Evolutionary conservation across 148 eudicot genomes (phyloP).

Genomic region (Rhododendron ferrugineum): DNA sequence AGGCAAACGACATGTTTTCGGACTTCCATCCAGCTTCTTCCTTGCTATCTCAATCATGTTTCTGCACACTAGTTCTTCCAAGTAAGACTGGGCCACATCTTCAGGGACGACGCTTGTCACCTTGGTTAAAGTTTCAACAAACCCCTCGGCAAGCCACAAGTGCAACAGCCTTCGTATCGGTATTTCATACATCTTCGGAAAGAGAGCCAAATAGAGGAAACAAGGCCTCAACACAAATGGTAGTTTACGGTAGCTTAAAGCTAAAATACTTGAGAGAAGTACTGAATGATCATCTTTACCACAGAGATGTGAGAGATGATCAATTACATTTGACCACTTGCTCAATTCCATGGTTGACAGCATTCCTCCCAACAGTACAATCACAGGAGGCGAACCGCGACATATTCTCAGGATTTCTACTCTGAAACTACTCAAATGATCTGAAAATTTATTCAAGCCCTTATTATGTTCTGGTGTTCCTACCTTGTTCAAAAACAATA

Average conservation of each 20-base stretch:
- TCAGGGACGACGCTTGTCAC: not conserved
- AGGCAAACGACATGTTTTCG: conserved; percentile 28
- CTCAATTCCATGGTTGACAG: not conserved
- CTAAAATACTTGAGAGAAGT: conserved; percentile 10
- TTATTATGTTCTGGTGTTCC: not conserved
- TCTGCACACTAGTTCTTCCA: conserved; percentile 32
- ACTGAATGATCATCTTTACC: not conserved
- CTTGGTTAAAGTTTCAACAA: conserved; percentile 10
- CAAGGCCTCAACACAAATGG: conserved; percentile 30
- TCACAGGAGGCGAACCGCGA: not conserved
- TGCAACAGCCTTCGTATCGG: conserved; percentile 33
- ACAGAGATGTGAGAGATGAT: not conserved
- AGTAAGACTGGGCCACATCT: conserved; percentile 29
- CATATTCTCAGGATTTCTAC: not conserved
- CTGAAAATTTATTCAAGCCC: not conserved
- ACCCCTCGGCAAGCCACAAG: conserved; percentile 56
- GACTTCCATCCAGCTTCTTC: conserved; percentile 23
- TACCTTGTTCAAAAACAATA: not conserved
- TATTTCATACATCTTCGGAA: conserved; percentile 35
- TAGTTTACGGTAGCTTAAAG: conserved; percentile 35
- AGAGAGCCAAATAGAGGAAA: conserved; percentile 40
- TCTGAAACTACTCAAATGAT: not conserved
- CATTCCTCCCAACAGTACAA: not conserved
- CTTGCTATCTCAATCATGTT: conserved; percentile 36
- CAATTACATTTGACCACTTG: not conserved